phyloP scores from a whole-genome alignment of 768 basidiomycete species.

The Pilatotrama ljubarskyi region DNA sequence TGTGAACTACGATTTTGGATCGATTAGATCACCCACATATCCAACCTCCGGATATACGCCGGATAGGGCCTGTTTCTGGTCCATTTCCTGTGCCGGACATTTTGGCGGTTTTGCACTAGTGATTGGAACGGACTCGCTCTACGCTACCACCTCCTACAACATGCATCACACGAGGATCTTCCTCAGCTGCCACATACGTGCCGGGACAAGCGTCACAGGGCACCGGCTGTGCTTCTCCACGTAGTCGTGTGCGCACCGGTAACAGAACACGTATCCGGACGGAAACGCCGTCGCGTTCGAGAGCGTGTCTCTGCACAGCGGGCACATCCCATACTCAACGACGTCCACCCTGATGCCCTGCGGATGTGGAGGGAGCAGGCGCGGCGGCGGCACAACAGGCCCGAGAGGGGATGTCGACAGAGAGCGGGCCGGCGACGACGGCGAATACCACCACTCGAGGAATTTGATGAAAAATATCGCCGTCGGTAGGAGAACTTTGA shows the following conservation, averaged over 20 bases:
- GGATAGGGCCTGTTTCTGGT: too few species aligned
- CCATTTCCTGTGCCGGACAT: too few species aligned
- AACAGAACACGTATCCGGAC: constrained; percentile 94
- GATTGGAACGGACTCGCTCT: neutral
- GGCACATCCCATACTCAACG: constrained; percentile 77
- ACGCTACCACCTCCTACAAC: too few species aligned
- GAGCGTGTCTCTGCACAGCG: constrained; percentile 70
- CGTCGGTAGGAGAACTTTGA: constrained; percentile 77
- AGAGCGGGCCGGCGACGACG: constrained; percentile 81
- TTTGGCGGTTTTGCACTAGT: too few species aligned
- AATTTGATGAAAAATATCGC: constrained; percentile 96
- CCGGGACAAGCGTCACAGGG: constrained; percentile 82
- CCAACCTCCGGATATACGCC: too few species aligned
- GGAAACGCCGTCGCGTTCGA: constrained; percentile 89
- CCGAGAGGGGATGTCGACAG: constrained; percentile 61
- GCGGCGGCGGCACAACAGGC: constrained; percentile 75
- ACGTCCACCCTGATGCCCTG: constrained; percentile 64
- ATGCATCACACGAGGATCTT: constrained; percentile 73
- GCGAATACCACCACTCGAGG: constrained; percentile 99
- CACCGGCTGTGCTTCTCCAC: constrained; percentile 77
- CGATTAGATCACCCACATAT: too few species aligned
- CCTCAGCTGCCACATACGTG: constrained; percentile 78
- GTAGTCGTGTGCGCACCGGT: constrained; percentile 84
- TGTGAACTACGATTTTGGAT: too few species aligned
- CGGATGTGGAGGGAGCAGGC: constrained; percentile 73